Evolutionary conservation across 139 green algal species (phyloP), one percentile per base, ranked within the genome.

Genomic region (Microglena sp.): DNA sequence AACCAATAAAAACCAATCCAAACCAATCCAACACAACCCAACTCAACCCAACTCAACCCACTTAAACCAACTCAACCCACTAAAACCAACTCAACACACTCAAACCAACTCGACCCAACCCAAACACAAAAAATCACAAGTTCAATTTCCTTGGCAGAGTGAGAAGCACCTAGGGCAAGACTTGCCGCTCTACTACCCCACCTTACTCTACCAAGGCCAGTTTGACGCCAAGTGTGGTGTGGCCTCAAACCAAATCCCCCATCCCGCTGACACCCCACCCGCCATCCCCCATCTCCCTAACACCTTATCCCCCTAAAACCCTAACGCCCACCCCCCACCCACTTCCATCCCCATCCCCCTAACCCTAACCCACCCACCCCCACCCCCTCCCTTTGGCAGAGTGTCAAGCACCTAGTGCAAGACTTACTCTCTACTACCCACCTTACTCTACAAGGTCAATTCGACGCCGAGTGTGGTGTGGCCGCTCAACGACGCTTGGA

Each of bases 201-300:
- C 72, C 27, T 59, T 83, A 62, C 61, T 83, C 40, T 83, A 83
- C 60, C 76, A 77, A 26, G 75, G 70, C 28, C 70, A 85, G 63
- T 85, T 72, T 66, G 78, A 85, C 31, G 78, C 78, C 0, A 74
- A 85, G 67, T 85, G 78, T 62, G 78, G 78, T 2, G 74, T 76
- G 28, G 74, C 63, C 22, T 62, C 55, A 33, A 62, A n/a, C n/a
- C n/a, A n/a, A n/a, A n/a, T n/a, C n/a, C n/a, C n/a, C n/a, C n/a
- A n/a, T n/a, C n/a, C n/a, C n/a, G n/a, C n/a, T 4, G 24, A 7
- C 22, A 34, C 22, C 24, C 54, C 4, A 33, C 26, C 3, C 24
- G 21, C 24, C 3, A 21, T 30, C 11, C 15, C 11, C 11, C 40
- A 50, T 15, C 11, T n/a, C 40, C 11, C 11, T 50, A n/a, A 69